Conservation (phyloP, 306 rosid genomes). For the Castanea sativa region DNA sequence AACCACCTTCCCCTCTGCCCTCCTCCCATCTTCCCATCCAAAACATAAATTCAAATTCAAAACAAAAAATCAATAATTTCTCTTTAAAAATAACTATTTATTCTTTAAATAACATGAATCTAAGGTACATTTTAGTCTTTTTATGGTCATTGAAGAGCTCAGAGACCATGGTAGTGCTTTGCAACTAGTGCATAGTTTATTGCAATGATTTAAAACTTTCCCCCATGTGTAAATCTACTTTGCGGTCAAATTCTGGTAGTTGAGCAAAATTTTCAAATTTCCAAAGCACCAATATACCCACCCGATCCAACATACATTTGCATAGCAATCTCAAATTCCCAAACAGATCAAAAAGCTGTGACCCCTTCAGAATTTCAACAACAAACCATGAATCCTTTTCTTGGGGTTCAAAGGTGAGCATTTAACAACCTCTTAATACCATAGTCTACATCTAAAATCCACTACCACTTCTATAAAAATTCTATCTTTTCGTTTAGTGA, state of each 20-base stretch:
- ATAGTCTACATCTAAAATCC: neutral
- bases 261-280: neutral
- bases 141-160: neutral
- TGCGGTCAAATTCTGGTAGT: neutral
- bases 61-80: neutral
- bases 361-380: neutral
- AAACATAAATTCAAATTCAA: neutral
- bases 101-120: neutral
- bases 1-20: too few species aligned
- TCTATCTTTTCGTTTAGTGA: neutral
- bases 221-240: neutral
- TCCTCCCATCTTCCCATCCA: too few species aligned
- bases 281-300: neutral
- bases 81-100: neutral
- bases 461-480: neutral
- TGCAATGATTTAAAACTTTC: neutral
- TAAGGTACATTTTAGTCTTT: neutral
- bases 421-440: neutral
- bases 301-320: neutral
- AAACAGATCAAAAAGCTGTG: neutral
- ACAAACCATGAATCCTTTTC: neutral
- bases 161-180: neutral
- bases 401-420: neutral
- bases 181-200: neutral
- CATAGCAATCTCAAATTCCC: neutral